Evolutionary conservation across 2,329 filamentous ascomycete genomes (phyloP), one percentile per base, ranked within the genome.

Genomic region (Trichoderma oligosporum): DNA sequence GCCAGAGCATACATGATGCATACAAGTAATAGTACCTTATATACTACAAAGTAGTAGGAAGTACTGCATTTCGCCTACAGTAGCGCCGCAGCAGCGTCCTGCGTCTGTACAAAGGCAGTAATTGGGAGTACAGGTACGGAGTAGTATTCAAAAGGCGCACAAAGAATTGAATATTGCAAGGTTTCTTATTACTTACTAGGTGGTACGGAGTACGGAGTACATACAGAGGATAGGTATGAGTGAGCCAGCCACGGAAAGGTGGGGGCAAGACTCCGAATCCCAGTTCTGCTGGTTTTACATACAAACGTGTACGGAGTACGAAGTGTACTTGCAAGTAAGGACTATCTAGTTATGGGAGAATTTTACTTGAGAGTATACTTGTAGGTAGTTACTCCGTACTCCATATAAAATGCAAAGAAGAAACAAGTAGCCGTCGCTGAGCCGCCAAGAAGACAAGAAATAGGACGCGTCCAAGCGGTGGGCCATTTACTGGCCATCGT

Each of bases 31-130:
- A n/a, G n/a, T n/a, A n/a, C n/a, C n/a, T n/a, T n/a, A n/a, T n/a
- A n/a, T n/a, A n/a, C n/a, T n/a, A n/a, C n/a, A n/a, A n/a, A n/a
- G n/a, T n/a, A n/a, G n/a, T n/a, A n/a, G n/a, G n/a, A n/a, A n/a
- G n/a, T n/a, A n/a, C n/a, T n/a, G n/a, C n/a, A n/a, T n/a, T 16
- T 20, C 24, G 31, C 22, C 12, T 31, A 55, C 44, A 46, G 56
- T 58, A 54, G 56, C 48, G 33, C 48, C 39, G 47, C 44, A 53
- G 48, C 31, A 45, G n/a, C 22, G 47, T 39, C 45, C 36, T 44
- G 54, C 41, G 51, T 45, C 47, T 44, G 24, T 31, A 25, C 36
- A 31, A 31, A 6, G 48, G n/a, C n/a, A 14, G 36, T 38, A 42
- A 18, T 12, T 44, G 31, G n/a, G 8, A 20, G 36, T 20, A 20